Evolutionary conservation across 192 early-diverging fungal genomes (phyloP), one percentile per base, ranked within the genome.

Genomic region (Spizellomyces punctatus): DNA sequence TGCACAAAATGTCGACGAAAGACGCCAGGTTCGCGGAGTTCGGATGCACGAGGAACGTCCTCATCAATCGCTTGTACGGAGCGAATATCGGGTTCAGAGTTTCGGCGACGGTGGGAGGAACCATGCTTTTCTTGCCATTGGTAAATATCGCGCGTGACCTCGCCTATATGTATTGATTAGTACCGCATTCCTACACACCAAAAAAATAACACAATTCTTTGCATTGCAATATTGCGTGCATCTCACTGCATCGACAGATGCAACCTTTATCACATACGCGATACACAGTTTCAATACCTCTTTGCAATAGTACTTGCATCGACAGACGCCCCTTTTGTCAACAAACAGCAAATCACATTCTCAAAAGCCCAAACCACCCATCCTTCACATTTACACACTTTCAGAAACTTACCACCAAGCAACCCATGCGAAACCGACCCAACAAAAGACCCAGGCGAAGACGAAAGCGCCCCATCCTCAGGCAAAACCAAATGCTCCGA

Each of bases 61-160:
- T 49, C 71, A 7, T 62, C 68, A n/a, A 70, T 10, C 10, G 9
- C 17, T 14, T 62, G 46, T n/a, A 21, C 64, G 9, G 63, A 36
- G 12, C 56, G 73, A 6, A 85, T 66, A 36, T 82, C 78, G 17
- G 83, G 79, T 49, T 79, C 73, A 14, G 80, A 82, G 63, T 80
- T 80, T 6, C 78, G 66, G 19, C 83, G 76, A 17, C 76, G 65
- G 21, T 62, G 76, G 12, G 7, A 12, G 4, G 54, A 41, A 14
- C 61, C 44, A 1, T 52, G 73, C 48, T 89, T 85, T 55, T 94
- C 89, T 19, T 89, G 84, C 92, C 92, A 95, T 79, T 93, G 89
- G 77, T 97, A 97, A 65, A 97, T 90, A 62, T 94, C 90, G 62
- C 91, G 89, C 5, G 95, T 94, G 67, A 91, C 91, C 66, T 91